These are phyloP conservation scores for Pseudonitzschia multiseries DNA, from an alignment of 108 stramenopile species.

Conservation along the genomic window DNA sequence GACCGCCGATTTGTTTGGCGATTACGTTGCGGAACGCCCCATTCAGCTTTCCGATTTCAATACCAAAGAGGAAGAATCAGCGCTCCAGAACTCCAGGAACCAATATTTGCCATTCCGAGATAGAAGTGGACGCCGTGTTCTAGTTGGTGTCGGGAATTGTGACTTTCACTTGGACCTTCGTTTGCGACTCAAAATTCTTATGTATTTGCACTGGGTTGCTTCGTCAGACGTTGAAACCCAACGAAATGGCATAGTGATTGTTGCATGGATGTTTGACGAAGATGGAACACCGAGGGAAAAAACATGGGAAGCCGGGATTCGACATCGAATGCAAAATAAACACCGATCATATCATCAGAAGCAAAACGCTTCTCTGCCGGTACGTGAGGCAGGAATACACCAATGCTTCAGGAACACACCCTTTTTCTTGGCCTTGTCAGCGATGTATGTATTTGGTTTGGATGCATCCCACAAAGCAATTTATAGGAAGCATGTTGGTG, in stretches of 20 bases:
- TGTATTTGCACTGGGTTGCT: slow-evolving; percentile 12
- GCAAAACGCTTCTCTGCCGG: background rate
- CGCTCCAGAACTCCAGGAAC: background rate
- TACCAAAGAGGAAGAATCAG: slow-evolving; percentile 14
- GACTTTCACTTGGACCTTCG: slow-evolving; percentile 12
- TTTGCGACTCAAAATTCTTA: slow-evolving; percentile 8
- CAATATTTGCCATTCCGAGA: slow-evolving; percentile 21
- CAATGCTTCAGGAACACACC: background rate
- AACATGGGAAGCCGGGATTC: background rate
- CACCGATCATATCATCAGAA: background rate
- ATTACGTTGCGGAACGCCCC: background rate
- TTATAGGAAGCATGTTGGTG: background rate
- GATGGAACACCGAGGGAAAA: background rate
- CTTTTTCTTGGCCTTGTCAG: background rate
- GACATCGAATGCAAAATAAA: background rate
- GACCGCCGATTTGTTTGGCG: slow-evolving; percentile 21
- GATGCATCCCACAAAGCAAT: background rate
- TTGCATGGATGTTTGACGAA: slow-evolving; percentile 1
- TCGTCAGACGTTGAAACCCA: slow-evolving; percentile 15
- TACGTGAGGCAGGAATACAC: background rate
- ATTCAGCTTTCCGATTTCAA: slow-evolving; percentile 13
- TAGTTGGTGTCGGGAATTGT: background rate
- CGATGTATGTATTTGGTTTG: background rate
- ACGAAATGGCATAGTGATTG: slow-evolving; percentile 1
- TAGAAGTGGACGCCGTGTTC: slow-evolving; percentile 9